phyloP scores from a whole-genome alignment of 176 grass and related monocot genomes.

The Oryza rufipogon region DNA sequence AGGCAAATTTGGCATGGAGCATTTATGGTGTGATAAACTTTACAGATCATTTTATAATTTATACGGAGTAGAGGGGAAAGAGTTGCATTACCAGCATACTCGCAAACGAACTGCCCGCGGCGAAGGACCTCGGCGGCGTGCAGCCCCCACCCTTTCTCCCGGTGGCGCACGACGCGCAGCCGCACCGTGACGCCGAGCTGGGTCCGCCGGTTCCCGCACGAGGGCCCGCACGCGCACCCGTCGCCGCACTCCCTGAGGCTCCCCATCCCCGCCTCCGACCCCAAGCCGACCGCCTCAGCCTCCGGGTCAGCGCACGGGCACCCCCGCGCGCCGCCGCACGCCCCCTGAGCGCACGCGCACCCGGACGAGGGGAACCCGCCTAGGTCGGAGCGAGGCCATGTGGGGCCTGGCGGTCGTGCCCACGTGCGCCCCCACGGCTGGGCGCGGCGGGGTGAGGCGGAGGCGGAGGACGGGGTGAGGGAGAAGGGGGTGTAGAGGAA shows the following conservation, averaged over 20 bases:
- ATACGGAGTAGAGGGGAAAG: neutral
- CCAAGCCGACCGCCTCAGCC: slow-evolving; percentile 15
- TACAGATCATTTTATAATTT: neutral
- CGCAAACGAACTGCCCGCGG: slow-evolving; percentile 66
- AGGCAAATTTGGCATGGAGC: neutral
- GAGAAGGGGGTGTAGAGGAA: slow-evolving; percentile 69
- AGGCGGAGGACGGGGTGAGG: slow-evolving; percentile 33
- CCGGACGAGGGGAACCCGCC: slow-evolving; percentile 25
- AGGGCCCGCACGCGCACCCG: slow-evolving; percentile 53
- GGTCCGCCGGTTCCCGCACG: slow-evolving; percentile 59
- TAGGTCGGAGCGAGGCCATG: slow-evolving; percentile 42
- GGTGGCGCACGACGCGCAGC: slow-evolving; percentile 62
- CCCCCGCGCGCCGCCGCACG: slow-evolving; percentile 23
- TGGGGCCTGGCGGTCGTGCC: slow-evolving; percentile 9
- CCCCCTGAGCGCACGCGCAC: slow-evolving; percentile 35
- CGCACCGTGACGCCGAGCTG: slow-evolving; percentile 55
- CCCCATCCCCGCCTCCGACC: slow-evolving; percentile 41
- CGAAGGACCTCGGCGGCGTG: slow-evolving; percentile 50
- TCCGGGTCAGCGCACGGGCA: slow-evolving; percentile 56
- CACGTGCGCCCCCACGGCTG: slow-evolving; percentile 62
- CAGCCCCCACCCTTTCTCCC: slow-evolving; percentile 80
- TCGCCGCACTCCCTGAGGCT: slow-evolving; percentile 62
- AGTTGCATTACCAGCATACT: slow-evolving; percentile 67
- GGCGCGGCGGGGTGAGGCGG: neutral
- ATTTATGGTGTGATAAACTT: neutral